Percentiles rank a stretch among this genome's conserved stretches.
Conservation (phyloP, 1,284 basidiomycete species). For the Mycena sp. region DNA sequence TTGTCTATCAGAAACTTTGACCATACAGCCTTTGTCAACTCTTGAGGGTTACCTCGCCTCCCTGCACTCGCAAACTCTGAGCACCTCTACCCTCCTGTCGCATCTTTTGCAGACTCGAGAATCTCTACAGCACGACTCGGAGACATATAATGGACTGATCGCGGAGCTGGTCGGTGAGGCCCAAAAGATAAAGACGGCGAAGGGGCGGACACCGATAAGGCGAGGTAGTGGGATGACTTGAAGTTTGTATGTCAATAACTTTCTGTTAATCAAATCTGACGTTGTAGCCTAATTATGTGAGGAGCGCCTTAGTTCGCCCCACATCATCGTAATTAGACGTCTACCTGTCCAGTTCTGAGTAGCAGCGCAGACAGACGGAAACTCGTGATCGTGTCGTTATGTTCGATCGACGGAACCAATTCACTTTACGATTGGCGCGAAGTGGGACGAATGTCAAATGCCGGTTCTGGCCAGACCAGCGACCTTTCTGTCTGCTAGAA, state of each 20-base stretch:
- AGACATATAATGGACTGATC: conserved; percentile 85
- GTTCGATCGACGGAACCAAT: too few species aligned
- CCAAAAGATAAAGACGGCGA: conserved; percentile 78
- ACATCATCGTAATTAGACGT: too few species aligned
- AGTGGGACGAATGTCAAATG: too few species aligned
- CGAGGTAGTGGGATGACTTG: conserved; percentile 60
- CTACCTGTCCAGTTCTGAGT: too few species aligned
- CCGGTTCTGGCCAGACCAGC: too few species aligned
- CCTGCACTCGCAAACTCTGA: conserved; percentile 73
- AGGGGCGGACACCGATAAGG: conserved; percentile 50
- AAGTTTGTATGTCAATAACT: conserved; percentile 13
- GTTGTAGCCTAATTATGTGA: too few species aligned
- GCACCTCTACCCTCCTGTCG: conserved; percentile 78
- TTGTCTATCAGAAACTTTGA: conserved; percentile 66
- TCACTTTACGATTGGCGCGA: too few species aligned
- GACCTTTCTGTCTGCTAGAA: too few species aligned
- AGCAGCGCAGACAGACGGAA: too few species aligned
- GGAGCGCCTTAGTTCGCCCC: too few species aligned
- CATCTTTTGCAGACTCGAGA: conserved; percentile 86
- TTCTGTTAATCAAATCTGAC: not conserved
- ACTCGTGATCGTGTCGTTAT: too few species aligned
- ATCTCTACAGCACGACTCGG: conserved; percentile 86
- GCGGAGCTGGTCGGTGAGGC: conserved; percentile 86
- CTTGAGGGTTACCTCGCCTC: conserved; percentile 75
- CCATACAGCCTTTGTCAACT: conserved; percentile 71